These are phyloP conservation scores for Scleromitrula shiraiana DNA, from an alignment of 2,329 filamentous ascomycete genomes.

Conservation along the genomic window DNA sequence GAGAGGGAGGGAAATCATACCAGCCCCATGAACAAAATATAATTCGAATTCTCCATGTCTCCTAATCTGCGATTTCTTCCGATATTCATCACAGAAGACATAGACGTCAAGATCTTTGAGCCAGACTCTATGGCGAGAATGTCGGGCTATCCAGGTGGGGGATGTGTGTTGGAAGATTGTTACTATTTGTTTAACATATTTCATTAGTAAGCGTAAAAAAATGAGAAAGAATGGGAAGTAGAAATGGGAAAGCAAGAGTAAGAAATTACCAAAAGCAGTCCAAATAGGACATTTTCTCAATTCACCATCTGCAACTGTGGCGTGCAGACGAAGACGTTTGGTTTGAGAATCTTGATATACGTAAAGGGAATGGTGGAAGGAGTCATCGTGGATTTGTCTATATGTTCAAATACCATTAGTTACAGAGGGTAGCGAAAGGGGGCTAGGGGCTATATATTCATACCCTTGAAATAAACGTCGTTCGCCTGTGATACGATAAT, in stretches of 20 bases:
- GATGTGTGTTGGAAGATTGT: slow-evolving; percentile 41
- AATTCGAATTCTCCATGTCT: slow-evolving; percentile 28
- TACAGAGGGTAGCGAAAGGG: neutral
- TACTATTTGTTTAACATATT: slow-evolving; percentile 32
- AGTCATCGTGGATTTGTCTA: slow-evolving; percentile 50
- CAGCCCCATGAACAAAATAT: slow-evolving; percentile 22
- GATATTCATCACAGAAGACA: slow-evolving; percentile 50
- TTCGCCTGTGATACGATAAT: slow-evolving; percentile 42
- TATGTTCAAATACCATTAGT: neutral
- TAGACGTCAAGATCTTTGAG: slow-evolving; percentile 49
- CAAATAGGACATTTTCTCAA: slow-evolving; percentile 50
- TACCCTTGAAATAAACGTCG: slow-evolving; percentile 49
- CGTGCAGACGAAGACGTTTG: slow-evolving; percentile 45
- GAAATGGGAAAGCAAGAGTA: neutral
- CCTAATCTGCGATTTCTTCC: slow-evolving; percentile 44
- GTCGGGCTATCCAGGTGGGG: slow-evolving; percentile 43
- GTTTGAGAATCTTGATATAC: slow-evolving; percentile 45
- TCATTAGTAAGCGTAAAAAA: neutral
- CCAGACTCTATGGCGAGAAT: slow-evolving; percentile 40
- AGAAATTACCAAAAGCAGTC: slow-evolving; percentile 55
- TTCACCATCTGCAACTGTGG: slow-evolving; percentile 47
- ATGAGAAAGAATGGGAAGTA: neutral
- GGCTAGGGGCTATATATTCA: slow-evolving; percentile 17
- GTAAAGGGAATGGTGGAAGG: slow-evolving; percentile 43
- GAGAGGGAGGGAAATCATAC: slow-evolving; percentile 14